Evolutionary conservation across 495 filamentous ascomycete species (phyloP).

Genomic region (Pyrenopolyporus hunteri): DNA sequence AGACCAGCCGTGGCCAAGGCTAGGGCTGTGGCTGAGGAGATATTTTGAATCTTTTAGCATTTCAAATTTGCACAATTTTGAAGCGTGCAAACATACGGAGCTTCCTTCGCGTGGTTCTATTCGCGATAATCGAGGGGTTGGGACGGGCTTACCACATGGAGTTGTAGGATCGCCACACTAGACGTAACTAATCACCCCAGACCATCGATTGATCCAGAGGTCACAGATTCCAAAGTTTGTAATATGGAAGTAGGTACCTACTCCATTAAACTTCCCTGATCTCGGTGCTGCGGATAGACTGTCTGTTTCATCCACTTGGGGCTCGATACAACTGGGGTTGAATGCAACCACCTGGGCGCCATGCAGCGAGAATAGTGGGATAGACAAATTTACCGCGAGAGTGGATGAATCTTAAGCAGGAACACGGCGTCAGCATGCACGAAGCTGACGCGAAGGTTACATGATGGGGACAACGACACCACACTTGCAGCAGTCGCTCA

Average conservation of each 20-base stretch:
- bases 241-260: too few relatives aligned
- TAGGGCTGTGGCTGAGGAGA: constrained; percentile 1
- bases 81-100: background rate
- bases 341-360: constrained; percentile 9
- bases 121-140: constrained; percentile 2
- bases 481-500: background rate
- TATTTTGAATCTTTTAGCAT: background rate
- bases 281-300: constrained; percentile 1
- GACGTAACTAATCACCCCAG: constrained; percentile 8
- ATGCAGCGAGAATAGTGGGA: background rate
- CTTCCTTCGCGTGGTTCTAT: constrained; percentile 13
- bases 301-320: constrained; percentile 28
- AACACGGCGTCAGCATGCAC: constrained; percentile 11
- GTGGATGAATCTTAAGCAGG: constrained; percentile 5
- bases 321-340: constrained; percentile 18
- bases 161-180: background rate
- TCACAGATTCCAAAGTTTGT: too few relatives aligned
- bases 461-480: background rate
- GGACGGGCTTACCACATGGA: constrained; percentile 18
- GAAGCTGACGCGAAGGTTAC: constrained; percentile 12
- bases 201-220: constrained; percentile 27
- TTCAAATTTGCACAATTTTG: constrained; percentile 3
- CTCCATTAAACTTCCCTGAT: constrained; percentile 11
- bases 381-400: constrained; percentile 8
- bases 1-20: background rate